Base-by-base conservation (phyloP, 116 monocot genomes). In the Zostera marina region DNA sequence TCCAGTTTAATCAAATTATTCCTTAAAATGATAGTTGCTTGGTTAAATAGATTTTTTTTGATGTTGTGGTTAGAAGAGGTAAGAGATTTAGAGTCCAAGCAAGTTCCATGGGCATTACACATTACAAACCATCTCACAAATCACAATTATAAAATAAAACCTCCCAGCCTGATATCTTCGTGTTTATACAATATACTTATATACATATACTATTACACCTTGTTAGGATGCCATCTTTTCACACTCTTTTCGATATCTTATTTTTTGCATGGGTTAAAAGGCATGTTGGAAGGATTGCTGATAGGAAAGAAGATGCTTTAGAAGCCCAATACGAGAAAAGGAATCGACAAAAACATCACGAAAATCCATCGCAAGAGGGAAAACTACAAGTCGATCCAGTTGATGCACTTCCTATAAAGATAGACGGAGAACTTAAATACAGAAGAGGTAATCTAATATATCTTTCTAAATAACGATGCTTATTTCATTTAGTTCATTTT, bases 401-500 rank as follows among this genome's bases (percentile, higher is more conserved):
- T 42, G 85, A 96, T 69, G 96, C 82, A 15, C 85, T 84, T 66
- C 88, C 94, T 11, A 72, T 88, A 20, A 88, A 79, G 48, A 65
- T 88, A 58, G 88, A 87, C 53, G 92, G 92, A 54, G 58, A 87
- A 44, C 64, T 83, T 68, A 60, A 78, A 45, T 93, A 87, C 41
- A 72, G 79, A 70, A 77, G 70, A 39, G 78, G 87, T 87, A 73
- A 53, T 63, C 62, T 49, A 40, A 16, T 42, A 5, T 43, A 16
- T 45, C 26, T n/a, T 11, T 61, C 61, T 12, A 45, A 23, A 51
- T 10, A 21, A n/a, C 4, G 8, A 19, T 4, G 0, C 19, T 49
- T 49, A 7, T 16, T 17, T 11, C 8, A 19, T 4, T 8, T 17
- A 8, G 20, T 17, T 6, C 20, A 2, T 49, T 49, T 14, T 11